Evolutionary conservation across 2,329 filamentous ascomycete species (phyloP), one percentile per base, ranked within the genome.

Genomic region (Aureobasidium pullulans): DNA sequence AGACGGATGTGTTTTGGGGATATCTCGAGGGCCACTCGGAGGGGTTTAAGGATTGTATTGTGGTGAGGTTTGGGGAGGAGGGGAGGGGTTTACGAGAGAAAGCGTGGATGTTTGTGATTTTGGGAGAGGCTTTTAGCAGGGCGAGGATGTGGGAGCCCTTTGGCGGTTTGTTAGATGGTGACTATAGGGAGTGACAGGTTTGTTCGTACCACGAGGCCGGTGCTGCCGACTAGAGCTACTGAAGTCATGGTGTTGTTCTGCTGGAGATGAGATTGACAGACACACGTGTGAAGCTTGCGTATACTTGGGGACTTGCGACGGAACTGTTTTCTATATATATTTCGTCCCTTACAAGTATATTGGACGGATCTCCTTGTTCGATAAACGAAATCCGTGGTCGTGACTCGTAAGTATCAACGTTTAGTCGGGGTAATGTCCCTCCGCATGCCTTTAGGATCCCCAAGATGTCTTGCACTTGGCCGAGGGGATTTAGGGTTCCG

Each of bases 91-190:
- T 86, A 56, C 88, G 86, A 19, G 86, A 80, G 75, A 88, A 84
- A 65, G 86, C 87, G 68, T 81, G 69, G 61, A 89, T 74, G 59
- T 79, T 73, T 64, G 76, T 74, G 71, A 82, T 78, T 63, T 76
- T 68, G 46, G 80, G 75, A 59, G 79, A 73, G 11, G 79, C 69
- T 66, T 89, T 79, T 50, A 90, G 76, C 44, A 75, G 77, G 59
- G 73, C 73, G 68, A 96, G 84, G 71, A 96, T 91, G 69, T 89
- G 78, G 53, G 83, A 84, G 69, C 93, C 92, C 82, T 84, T n/a
- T 15, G 36, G 60, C 3, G 23, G 23, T 23, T 23, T 23, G 23
- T 23, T 23, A 23, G 23, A 23, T 23, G 3, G 23, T 23, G 0
- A 11, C 11, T 11, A 63, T 49, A 31, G 60, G 16, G 61, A 36